These are phyloP conservation scores for Aspergillus tanneri DNA, from an alignment of 2,329 filamentous ascomycete species.

Conservation along the genomic window DNA sequence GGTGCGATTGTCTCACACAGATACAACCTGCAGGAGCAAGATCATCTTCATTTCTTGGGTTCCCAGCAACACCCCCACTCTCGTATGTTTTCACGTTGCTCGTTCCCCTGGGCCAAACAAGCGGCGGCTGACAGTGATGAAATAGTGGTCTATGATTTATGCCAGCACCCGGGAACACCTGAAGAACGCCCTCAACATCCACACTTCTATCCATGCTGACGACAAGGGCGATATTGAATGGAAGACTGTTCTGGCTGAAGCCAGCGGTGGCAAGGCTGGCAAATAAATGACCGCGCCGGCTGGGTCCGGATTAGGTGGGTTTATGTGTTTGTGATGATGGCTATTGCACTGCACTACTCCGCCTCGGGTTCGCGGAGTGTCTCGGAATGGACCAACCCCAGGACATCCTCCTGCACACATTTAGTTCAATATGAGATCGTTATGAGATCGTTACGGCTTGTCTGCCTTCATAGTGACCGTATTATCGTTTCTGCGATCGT, in stretches of 20 bases:
- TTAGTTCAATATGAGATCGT: slow-evolving; percentile 41
- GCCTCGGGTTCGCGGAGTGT: slow-evolving; percentile 20
- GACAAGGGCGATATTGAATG: slow-evolving; percentile 45
- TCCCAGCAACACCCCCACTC: slow-evolving; percentile 40
- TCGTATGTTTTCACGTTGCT: slow-evolving; percentile 33
- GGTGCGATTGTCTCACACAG: slow-evolving; percentile 18
- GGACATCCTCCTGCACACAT: slow-evolving; percentile 32
- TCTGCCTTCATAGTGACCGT: slow-evolving; percentile 24
- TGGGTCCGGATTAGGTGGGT: slow-evolving; percentile 36
- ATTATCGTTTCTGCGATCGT: slow-evolving; percentile 21
- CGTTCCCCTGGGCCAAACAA: not conserved
- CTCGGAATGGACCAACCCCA: slow-evolving; percentile 26
- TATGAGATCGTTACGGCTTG: slow-evolving; percentile 32
- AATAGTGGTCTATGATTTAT: slow-evolving; percentile 51
- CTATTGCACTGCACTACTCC: slow-evolving; percentile 19
- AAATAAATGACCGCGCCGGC: slow-evolving; percentile 38
- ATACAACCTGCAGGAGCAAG: slow-evolving; percentile 43
- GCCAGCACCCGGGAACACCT: slow-evolving; percentile 50
- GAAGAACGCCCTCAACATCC: slow-evolving; percentile 50
- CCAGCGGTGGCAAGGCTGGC: slow-evolving; percentile 42
- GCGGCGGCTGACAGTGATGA: slow-evolving; percentile 17
- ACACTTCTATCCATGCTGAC: slow-evolving; percentile 43
- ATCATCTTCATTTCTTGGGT: slow-evolving; percentile 54
- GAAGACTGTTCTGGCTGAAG: slow-evolving; percentile 40
- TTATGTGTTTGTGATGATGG: slow-evolving; percentile 18